Percentiles rank a stretch among this genome's conserved stretches.
Evolutionary conservation across 805 yeast genomes (phyloP).

Genomic region (Ogataea paradorogensis): DNA sequence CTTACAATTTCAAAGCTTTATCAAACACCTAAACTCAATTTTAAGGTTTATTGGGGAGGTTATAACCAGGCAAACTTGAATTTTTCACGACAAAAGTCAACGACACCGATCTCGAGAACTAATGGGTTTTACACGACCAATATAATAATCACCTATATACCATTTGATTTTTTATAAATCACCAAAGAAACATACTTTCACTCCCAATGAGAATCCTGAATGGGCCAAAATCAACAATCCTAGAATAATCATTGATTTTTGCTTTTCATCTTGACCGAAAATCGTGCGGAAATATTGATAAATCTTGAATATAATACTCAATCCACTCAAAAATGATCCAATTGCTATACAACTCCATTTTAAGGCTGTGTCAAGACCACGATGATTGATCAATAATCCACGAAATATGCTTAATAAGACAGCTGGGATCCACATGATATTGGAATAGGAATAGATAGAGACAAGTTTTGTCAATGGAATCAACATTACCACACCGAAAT

Average conservation of each 20-base stretch:
- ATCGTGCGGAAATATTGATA: conserved; percentile 39
- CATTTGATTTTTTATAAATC: conserved; percentile 25
- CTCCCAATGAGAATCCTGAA: conserved; percentile 56
- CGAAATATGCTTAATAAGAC: conserved; percentile 59
- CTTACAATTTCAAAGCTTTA: background rate
- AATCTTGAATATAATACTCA: conserved; percentile 47
- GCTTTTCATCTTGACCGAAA: conserved; percentile 36
- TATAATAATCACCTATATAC: too few relatives aligned
- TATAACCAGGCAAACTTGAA: conserved; percentile 8
- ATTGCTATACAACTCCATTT: conserved; percentile 62
- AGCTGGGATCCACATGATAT: conserved; percentile 82
- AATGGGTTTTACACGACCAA: background rate
- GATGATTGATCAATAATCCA: conserved; percentile 47
- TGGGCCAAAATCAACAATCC: conserved; percentile 48
- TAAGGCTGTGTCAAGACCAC: conserved; percentile 43
- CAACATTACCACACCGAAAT: conserved; percentile 47
- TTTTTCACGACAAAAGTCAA: conserved; percentile 11
- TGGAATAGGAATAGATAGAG: conserved; percentile 82
- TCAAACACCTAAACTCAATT: background rate
- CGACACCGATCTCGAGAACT: conserved; percentile 10
- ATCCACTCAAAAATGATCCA: conserved; percentile 63
- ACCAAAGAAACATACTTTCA: conserved; percentile 61
- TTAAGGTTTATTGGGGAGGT: background rate
- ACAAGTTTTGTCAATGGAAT: conserved; percentile 56
- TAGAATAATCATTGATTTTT: conserved; percentile 37